phyloP scores from a whole-genome alignment of 2,329 filamentous ascomycete species.

The Talaromyces amestolkiae region DNA sequence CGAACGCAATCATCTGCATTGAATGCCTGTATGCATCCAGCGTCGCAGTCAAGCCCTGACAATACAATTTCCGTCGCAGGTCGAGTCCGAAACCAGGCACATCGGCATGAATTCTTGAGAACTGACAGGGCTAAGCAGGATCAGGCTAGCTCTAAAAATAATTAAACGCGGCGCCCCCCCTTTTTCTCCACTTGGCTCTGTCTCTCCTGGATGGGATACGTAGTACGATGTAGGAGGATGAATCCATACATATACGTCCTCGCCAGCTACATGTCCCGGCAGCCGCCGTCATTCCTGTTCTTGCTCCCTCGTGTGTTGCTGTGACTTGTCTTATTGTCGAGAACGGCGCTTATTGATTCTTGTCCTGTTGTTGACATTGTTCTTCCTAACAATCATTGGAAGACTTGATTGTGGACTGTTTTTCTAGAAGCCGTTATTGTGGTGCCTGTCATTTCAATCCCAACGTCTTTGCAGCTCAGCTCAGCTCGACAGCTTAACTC shows the following conservation, averaged over 20 bases:
- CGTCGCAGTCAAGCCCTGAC: neutral
- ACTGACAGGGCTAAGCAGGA: neutral
- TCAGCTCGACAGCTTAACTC: neutral
- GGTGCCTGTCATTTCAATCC: neutral
- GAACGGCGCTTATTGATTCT: neutral
- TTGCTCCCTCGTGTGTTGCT: neutral
- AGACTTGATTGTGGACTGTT: neutral
- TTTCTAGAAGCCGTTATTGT: conserved; percentile 4
- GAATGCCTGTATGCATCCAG: neutral
- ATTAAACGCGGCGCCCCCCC: neutral
- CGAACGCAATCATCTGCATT: neutral
- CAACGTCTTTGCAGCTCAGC: neutral
- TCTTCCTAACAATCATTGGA: neutral
- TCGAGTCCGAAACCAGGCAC: conserved; percentile 9
- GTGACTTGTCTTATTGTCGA: neutral
- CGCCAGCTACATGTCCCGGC: neutral
- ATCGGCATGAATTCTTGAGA: neutral
- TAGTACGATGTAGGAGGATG: no score
- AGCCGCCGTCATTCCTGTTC: neutral
- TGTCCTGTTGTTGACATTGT: neutral
- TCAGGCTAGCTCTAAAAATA: neutral
- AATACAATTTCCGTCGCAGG: neutral
- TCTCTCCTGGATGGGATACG: neutral
- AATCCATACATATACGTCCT: neutral
- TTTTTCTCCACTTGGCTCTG: conserved; percentile 2